These are phyloP conservation scores for Globisporangium heterothallicum DNA, from an alignment of 352 stramenopile genomes.

Conservation along the genomic window DNA sequence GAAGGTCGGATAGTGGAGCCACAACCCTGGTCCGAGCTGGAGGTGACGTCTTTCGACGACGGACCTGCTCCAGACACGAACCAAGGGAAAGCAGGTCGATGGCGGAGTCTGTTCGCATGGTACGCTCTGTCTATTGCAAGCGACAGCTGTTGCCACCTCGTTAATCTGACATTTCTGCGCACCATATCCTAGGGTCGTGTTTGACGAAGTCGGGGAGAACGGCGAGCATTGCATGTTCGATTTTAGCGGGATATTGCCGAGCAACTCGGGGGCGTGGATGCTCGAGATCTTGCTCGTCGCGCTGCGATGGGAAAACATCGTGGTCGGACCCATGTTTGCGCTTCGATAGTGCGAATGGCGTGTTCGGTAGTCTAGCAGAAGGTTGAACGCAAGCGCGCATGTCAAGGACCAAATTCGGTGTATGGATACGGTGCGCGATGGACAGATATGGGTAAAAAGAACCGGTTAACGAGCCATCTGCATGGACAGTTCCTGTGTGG, in stretches of 20 bases:
- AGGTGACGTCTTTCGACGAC: not conserved
- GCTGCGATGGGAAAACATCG: conserved; percentile 46
- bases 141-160: not conserved
- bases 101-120: conserved; percentile 53
- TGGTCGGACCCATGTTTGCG: conserved; percentile 17
- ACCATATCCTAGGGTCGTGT: conserved; percentile 56
- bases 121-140: conserved; percentile 15
- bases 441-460: no score
- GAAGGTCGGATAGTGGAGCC: conserved; percentile 3
- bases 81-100: conserved; percentile 13
- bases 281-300: conserved; percentile 54
- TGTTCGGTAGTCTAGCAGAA: no score
- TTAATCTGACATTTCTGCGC: not conserved
- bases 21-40: not conserved
- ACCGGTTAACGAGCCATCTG: no score
- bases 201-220: conserved; percentile 27
- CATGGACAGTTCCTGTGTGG: no score
- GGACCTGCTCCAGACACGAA: no score
- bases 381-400: no score
- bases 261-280: conserved; percentile 47
- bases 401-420: no score
- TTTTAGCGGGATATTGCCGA: conserved; percentile 43
- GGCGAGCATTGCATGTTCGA: conserved; percentile 32
- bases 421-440: no score
- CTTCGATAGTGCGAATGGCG: no score